Evolutionary conservation across 768 basidiomycete genomes (phyloP).

Genomic region (Boletellus ananas): DNA sequence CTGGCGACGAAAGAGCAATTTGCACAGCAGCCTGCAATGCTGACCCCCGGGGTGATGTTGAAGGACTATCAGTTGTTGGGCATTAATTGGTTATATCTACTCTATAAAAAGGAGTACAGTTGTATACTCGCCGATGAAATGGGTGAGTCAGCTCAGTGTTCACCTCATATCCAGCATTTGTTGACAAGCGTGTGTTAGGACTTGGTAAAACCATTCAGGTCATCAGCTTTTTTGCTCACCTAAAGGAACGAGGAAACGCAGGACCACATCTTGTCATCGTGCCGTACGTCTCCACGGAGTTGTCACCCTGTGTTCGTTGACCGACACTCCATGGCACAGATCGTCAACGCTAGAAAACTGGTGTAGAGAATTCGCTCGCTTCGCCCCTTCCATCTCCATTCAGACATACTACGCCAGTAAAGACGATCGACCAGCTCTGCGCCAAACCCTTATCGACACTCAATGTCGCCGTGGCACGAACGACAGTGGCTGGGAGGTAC

Average conservation of each 20-base stretch:
- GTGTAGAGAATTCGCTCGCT: conserved; percentile 93
- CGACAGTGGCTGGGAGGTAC: conserved; percentile 79
- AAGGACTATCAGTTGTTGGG: conserved; percentile 98
- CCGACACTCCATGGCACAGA: conserved; percentile 36
- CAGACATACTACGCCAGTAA: conserved; percentile 94
- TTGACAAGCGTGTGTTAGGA: conserved; percentile 43
- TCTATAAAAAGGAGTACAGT: conserved; percentile 76
- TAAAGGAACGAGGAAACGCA: conserved; percentile 71
- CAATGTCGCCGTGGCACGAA: conserved; percentile 44
- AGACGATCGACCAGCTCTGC: conserved; percentile 71
- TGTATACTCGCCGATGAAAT: conserved; percentile 99
- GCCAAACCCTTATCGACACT: conserved; percentile 67
- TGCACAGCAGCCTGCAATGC: conserved; percentile 63
- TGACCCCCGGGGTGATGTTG: conserved; percentile 66
- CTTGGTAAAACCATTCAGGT: conserved; percentile 99
- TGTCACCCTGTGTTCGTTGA: background rate
- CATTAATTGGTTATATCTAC: conserved; percentile 93
- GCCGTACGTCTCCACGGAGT: conserved; percentile 57
- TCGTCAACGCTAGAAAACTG: conserved; percentile 98
- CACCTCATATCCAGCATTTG: background rate
- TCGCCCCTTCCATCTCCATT: conserved; percentile 80
- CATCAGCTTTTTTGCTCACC: conserved; percentile 90
- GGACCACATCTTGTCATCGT: conserved; percentile 95
- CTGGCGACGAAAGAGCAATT: conserved; percentile 60
- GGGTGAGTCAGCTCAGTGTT: conserved; percentile 54